Conservation (phyloP, 2,329 filamentous ascomycete species). For the Biscogniauxia sp. region DNA sequence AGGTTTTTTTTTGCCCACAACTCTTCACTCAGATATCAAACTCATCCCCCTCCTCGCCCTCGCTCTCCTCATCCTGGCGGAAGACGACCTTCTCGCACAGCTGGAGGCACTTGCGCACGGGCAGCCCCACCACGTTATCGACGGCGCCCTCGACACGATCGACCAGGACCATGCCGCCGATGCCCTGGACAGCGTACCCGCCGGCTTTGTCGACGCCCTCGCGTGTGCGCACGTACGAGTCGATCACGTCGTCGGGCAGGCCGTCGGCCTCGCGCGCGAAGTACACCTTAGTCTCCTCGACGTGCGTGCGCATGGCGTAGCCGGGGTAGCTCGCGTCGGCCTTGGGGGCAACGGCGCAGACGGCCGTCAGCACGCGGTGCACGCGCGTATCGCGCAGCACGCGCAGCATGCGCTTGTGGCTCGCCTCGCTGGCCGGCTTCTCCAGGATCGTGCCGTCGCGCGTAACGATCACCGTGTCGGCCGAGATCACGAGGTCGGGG, state of each 20-base stretch:
- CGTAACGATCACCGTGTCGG: slow-evolving; percentile 86
- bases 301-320: slow-evolving; percentile 75
- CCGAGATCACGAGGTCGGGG: slow-evolving; percentile 80
- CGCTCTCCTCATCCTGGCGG: slow-evolving; percentile 65
- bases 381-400: slow-evolving; percentile 71
- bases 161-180: slow-evolving; percentile 81
- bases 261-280: slow-evolving; percentile 67
- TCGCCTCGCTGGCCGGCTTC: slow-evolving; percentile 78
- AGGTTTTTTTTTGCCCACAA: not conserved
- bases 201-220: slow-evolving; percentile 97
- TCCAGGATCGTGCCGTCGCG: slow-evolving; percentile 77
- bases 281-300: slow-evolving; percentile 88
- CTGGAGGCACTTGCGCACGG: slow-evolving; percentile 72
- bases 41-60: slow-evolving; percentile 45
- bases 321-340: slow-evolving; percentile 80
- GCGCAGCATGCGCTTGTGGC: slow-evolving; percentile 83
- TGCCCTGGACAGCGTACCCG: slow-evolving; percentile 89
- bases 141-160: slow-evolving; percentile 86
- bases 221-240: slow-evolving; percentile 74
- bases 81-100: slow-evolving; percentile 87
- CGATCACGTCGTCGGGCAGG: slow-evolving; percentile 74
- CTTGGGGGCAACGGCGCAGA: slow-evolving; percentile 79
- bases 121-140: slow-evolving; percentile 93
- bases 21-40: not conserved
- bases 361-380: slow-evolving; percentile 83